Conservation (phyloP, 2,329 filamentous ascomycete species). For the Pseudohalonectria lignicola region DNA sequence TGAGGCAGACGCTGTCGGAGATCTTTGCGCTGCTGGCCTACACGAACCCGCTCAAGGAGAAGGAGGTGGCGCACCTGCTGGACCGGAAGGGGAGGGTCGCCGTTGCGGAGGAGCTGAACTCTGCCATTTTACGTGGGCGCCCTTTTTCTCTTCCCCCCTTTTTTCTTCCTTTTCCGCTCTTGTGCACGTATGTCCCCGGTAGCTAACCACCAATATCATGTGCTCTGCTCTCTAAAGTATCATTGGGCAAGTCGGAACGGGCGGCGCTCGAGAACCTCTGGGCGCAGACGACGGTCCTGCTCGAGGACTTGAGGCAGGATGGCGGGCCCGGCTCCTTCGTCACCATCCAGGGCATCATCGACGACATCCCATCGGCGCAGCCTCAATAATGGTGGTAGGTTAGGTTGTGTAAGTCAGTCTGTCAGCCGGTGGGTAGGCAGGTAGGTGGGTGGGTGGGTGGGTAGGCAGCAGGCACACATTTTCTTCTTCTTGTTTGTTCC, state of each 20-base stretch:
- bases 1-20: constrained; percentile 64
- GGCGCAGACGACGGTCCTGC: constrained; percentile 74
- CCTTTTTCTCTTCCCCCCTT: neutral
- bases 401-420: too few relatives aligned
- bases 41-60: constrained; percentile 63
- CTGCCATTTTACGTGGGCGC: constrained; percentile 73
- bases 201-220: neutral
- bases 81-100: constrained; percentile 62
- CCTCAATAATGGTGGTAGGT: too few relatives aligned
- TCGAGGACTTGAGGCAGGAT: constrained; percentile 71
- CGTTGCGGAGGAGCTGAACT: constrained; percentile 89
- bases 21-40: constrained; percentile 88
- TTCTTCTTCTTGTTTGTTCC: too few relatives aligned
- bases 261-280: constrained; percentile 78
- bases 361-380: constrained; percentile 32
- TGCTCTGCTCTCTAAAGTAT: too few relatives aligned
- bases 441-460: too few relatives aligned
- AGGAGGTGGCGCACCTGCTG: constrained; percentile 65
- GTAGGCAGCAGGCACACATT: too few relatives aligned
- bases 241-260: constrained; percentile 77
- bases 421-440: too few relatives aligned
- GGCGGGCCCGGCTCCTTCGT: constrained; percentile 78
- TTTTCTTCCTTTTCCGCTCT: neutral
- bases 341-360: constrained; percentile 41
- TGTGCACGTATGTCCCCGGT: constrained; percentile 1